phyloP scores from a whole-genome alignment of 495 filamentous ascomycete species.

The Diplogelasinospora grovesii region DNA sequence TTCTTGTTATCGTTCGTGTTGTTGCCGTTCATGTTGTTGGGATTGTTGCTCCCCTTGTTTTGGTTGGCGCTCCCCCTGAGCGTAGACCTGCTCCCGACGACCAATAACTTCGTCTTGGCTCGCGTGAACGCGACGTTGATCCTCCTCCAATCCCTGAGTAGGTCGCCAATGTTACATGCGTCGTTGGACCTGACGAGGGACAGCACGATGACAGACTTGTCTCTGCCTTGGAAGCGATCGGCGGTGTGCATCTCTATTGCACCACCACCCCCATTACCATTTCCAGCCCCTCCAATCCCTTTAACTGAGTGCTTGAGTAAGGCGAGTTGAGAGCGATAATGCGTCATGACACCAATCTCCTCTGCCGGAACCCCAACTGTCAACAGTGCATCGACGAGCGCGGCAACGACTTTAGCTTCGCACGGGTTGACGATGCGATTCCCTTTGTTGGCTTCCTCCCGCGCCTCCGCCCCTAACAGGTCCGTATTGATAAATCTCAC shows the following conservation, averaged over 20 bases:
- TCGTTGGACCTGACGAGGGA: conserved; percentile 83
- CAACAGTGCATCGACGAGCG: conserved; percentile 74
- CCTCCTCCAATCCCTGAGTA: conserved; percentile 84
- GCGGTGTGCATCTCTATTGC: conserved; percentile 88
- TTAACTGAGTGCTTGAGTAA: conserved; percentile 41
- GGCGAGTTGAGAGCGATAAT: conserved; percentile 86
- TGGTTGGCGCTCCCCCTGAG: conserved; percentile 49
- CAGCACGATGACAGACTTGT: conserved; percentile 87
- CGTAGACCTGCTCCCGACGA: conserved; percentile 74
- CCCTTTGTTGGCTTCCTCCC: conserved; percentile 66
- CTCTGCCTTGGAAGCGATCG: conserved; percentile 91
- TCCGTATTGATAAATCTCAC: conserved; percentile 90
- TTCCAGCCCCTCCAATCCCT: conserved; percentile 6
- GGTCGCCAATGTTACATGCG: conserved; percentile 69
- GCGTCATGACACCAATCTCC: conserved; percentile 95
- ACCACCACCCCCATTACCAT: conserved; percentile 29
- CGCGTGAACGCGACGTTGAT: conserved; percentile 95
- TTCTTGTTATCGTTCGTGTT: not conserved
- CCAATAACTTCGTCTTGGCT: conserved; percentile 81
- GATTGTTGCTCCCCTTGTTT: too few species aligned
- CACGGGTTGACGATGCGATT: conserved; percentile 78
- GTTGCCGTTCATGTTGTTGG: conserved; percentile 11
- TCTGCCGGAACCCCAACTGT: conserved; percentile 62
- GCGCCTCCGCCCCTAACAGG: conserved; percentile 51
- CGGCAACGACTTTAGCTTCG: conserved; percentile 66